These are phyloP conservation scores for Cryptococcus deneoformans DNA, from an alignment of 1,284 basidiomycete species.

Conservation along the genomic window DNA sequence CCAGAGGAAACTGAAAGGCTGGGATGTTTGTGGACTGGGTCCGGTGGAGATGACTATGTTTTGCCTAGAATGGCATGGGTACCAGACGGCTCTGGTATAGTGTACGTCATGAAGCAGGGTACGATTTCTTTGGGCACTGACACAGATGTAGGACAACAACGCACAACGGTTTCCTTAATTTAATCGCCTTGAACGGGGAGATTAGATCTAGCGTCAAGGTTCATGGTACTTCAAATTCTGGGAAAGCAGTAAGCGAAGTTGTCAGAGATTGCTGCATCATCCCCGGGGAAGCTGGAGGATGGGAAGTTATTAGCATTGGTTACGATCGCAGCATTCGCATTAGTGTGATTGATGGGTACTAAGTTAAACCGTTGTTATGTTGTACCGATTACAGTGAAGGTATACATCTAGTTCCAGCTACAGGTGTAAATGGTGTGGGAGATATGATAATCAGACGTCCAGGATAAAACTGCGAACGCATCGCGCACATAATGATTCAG, in stretches of 20 bases:
- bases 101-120: conserved; percentile 25
- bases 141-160: conserved; percentile 30
- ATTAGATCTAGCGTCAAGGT: conserved; percentile 36
- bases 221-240: conserved; percentile 28
- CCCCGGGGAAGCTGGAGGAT: conserved; percentile 10
- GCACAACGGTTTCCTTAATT: conserved; percentile 41
- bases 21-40: conserved; percentile 43
- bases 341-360: neutral
- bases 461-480: no score
- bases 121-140: neutral
- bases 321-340: conserved; percentile 43
- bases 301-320: conserved; percentile 45
- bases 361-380: no score
- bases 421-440: no score
- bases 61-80: conserved; percentile 48
- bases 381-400: no score
- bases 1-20: conserved; percentile 38
- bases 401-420: no score
- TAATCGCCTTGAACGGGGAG: conserved; percentile 35
- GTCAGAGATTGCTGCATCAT: conserved; percentile 37
- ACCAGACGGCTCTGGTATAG: conserved; percentile 41
- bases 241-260: conserved; percentile 35
- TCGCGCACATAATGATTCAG: no score
- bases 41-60: conserved; percentile 45
- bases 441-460: no score